Evolutionary conservation across 176 grass and related monocot genomes (phyloP).

Genomic region (Tillandsia leiboldiana): DNA sequence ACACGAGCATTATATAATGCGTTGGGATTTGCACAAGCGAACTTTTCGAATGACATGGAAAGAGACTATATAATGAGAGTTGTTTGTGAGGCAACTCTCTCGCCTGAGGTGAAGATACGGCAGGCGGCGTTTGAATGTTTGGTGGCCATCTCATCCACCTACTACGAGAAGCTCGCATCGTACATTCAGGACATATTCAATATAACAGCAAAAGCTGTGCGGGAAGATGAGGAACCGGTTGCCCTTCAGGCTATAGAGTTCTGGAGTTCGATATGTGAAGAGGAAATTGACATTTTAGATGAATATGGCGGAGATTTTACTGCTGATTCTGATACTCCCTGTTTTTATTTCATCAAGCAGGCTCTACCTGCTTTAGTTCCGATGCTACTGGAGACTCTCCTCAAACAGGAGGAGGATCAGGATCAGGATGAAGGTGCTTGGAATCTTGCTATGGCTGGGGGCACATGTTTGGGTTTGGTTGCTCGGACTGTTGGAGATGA

Average conservation of each 20-base stretch:
- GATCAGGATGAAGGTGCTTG: slow-evolving; percentile 88
- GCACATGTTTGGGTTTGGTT: slow-evolving; percentile 82
- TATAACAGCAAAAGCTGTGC: slow-evolving; percentile 86
- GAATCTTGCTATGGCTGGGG: slow-evolving; percentile 96
- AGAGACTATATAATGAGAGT: slow-evolving; percentile 85
- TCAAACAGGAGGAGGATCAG: slow-evolving; percentile 90
- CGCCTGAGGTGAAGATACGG: slow-evolving; percentile 64
- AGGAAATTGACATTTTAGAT: slow-evolving; percentile 88
- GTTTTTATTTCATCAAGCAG: slow-evolving; percentile 88
- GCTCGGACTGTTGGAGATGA: slow-evolving; percentile 87
- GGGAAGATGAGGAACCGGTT: slow-evolving; percentile 83
- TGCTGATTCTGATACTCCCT: slow-evolving; percentile 74
- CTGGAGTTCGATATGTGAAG: slow-evolving; percentile 90
- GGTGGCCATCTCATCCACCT: slow-evolving; percentile 75
- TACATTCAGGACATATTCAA: slow-evolving; percentile 90
- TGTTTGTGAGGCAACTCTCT: slow-evolving; percentile 70
- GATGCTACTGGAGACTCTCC: slow-evolving; percentile 69
- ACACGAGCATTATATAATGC: slow-evolving; percentile 81
- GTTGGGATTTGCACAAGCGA: slow-evolving; percentile 69
- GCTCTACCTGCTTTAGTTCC: slow-evolving; percentile 76
- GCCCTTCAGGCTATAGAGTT: slow-evolving; percentile 88
- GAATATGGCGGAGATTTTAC: slow-evolving; percentile 81
- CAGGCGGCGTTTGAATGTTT: slow-evolving; percentile 81
- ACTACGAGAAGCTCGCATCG: slow-evolving; percentile 63
- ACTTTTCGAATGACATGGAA: slow-evolving; percentile 91